A percentile compares a stretch with the other conserved stretches of the same genome.
Conservation (phyloP, 805 yeast genomes). For the Kluyveromyces siamensis region DNA sequence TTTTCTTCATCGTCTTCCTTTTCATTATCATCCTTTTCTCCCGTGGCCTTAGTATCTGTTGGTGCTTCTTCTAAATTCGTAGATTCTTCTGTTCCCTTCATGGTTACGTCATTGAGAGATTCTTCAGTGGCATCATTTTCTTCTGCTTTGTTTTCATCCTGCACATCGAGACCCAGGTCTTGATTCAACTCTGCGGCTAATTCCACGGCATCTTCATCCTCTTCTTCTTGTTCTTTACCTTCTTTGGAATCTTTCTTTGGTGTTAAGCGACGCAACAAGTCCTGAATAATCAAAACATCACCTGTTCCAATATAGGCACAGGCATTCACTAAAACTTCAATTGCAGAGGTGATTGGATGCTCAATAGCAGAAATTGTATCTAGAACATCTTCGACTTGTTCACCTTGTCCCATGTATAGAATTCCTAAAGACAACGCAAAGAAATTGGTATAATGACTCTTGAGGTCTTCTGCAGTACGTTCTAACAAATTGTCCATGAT, state of each 20-base stretch:
- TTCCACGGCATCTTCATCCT: constrained; percentile 34
- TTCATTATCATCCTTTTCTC: constrained; percentile 25
- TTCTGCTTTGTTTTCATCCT: constrained; percentile 22
- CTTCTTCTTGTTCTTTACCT: constrained; percentile 47
- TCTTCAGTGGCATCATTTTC: constrained; percentile 16
- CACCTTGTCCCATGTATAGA: constrained; percentile 87
- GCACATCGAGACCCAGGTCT: constrained; percentile 21
- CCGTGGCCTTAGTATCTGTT: constrained; percentile 21
- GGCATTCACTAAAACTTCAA: constrained; percentile 81
- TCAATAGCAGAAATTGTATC: constrained; percentile 93
- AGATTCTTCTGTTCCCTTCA: constrained; percentile 36
- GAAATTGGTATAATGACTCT: constrained; percentile 81
- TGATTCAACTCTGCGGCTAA: constrained; percentile 10
- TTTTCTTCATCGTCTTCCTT: constrained; percentile 20
- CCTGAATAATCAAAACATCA: constrained; percentile 89
- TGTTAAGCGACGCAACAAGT: constrained; percentile 80
- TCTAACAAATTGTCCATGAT: constrained; percentile 86
- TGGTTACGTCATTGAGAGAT: constrained; percentile 22
- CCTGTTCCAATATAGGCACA: constrained; percentile 98
- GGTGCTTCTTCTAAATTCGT: constrained; percentile 26
- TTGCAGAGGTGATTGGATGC: constrained; percentile 83
- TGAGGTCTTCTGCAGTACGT: constrained; percentile 66
- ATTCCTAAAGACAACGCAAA: constrained; percentile 88
- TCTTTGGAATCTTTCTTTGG: constrained; percentile 53
- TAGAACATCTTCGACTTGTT: constrained; percentile 85